Evolutionary conservation across 2,329 filamentous ascomycete genomes (phyloP), one percentile per base, ranked within the genome.

Genomic region (Fusarium keratoplasticum): DNA sequence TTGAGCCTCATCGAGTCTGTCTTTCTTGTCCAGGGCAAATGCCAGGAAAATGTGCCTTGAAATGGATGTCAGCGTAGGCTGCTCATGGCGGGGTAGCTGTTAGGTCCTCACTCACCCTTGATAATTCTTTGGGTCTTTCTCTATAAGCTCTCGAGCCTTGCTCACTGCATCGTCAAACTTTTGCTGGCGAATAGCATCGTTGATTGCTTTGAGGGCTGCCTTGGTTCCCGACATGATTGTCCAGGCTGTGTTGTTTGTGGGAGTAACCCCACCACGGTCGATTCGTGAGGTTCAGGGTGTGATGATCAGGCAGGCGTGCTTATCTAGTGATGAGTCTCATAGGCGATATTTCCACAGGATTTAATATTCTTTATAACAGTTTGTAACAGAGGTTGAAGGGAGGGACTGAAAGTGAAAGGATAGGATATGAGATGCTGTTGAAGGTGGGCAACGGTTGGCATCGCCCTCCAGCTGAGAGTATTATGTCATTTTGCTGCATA

Each of bases 21-120:
- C 90, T 71, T 93, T 89, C 81, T 95, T 96, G 82, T 97, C 95
- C 54, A 93, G 86, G 2, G 94, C 93, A 81, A 97, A 94, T 2
- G 94, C 96, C 20, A 97, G 86, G 80, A 98, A 97, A n/a, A 98
- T 88, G 74, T 94, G 90, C 29, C 93, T 94, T 69, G 20, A 54
- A 35, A 50, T 61, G 55, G 18, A 42, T 50, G 75, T 75, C 68
- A 74, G 67, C 66, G 64, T 58, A 57, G 40, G 36, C 10, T 40
- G 40, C 54, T 58, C 13, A 54, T 66, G 67, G 71, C 61, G 66
- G 66, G 59, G 73, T 71, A 61, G 58, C 38, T 72, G 29, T 35
- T 3, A 20, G 4, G 20, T 25, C 29, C n/a, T n/a, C 35, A 14
- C 90, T 71, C 85, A 94, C 89, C 91, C 95, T 82, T 96, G 94